Percentiles rank a stretch among this genome's conserved stretches.
phyloP scores from a whole-genome alignment of 1,284 basidiomycete genomes.

The Cutaneotrichosporon curvatum region DNA sequence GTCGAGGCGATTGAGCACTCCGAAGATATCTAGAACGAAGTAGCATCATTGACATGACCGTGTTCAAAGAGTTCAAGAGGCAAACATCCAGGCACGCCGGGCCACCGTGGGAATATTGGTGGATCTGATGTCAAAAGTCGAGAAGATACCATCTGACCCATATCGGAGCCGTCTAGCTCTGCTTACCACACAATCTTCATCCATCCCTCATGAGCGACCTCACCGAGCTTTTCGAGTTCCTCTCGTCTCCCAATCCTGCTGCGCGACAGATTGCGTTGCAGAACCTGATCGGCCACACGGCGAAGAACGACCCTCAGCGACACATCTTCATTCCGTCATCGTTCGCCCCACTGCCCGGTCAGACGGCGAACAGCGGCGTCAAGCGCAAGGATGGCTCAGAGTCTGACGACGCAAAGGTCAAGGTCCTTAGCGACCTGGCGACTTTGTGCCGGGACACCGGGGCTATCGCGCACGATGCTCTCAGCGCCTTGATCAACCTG shows the following conservation, averaged over 20 bases:
- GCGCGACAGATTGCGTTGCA: constrained; percentile 79
- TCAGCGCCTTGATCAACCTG: constrained; percentile 88
- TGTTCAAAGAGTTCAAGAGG: neutral
- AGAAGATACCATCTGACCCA: neutral
- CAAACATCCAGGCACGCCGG: neutral
- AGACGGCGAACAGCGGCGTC: constrained; percentile 40
- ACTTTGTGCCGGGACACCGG: constrained; percentile 77
- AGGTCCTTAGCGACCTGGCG: constrained; percentile 59
- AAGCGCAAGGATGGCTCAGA: constrained; percentile 43
- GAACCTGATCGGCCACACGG: constrained; percentile 73
- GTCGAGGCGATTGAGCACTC: no score
- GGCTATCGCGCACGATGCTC: constrained; percentile 88
- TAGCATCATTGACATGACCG: no score
- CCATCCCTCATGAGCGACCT: constrained; percentile 43
- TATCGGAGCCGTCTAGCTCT: no score
- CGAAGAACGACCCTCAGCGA: constrained; percentile 62
- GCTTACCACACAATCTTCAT: neutral
- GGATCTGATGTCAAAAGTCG: neutral
- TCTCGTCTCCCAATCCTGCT: constrained; percentile 78
- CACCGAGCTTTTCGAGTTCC: constrained; percentile 71
- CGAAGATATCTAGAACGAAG: no score
- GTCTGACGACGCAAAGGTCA: constrained; percentile 60
- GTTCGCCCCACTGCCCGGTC: constrained; percentile 39
- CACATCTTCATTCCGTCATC: constrained; percentile 60
- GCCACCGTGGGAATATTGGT: constrained; percentile 22